Evolutionary conservation across 2,329 filamentous ascomycete species (phyloP), one percentile per base, ranked within the genome.

Genomic region (Cercospora sp.): DNA sequence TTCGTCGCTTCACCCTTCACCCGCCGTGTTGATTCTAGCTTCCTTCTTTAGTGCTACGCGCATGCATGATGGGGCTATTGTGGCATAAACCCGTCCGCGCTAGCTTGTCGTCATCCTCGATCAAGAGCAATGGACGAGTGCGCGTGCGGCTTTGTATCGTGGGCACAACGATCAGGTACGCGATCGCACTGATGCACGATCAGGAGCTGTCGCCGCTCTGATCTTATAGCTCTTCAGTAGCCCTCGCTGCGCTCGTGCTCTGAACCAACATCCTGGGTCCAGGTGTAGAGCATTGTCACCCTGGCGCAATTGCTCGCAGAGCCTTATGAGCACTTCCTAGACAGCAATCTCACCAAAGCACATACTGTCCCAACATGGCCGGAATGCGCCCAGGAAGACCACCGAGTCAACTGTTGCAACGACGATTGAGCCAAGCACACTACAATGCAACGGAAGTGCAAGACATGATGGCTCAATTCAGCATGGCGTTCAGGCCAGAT

Each of bases 401-500:
- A 42, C 69, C 71, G 5, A 73, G 73, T 66, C 69, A 68, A 57
- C 67, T 75, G 26, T 68, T 75, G 9, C 74, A 73, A 61, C 71
- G 75, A 30, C 66, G 75, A 60, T 60, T 75, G 20, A 75, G 73
- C 60, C 73, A 75, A 64, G 69, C 69, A 12, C 71, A 75, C 23
- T 70, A 69, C 68, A 73, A 68, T 42, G 55, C 72, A 4, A 68
- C 72, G 64, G 72, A 76, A 33, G 73, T 74, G 68, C 65, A 71
- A 26, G 72, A 66, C 51, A 63, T 76, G 60, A 72, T 76, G 71
- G 73, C 75, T n/a, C 59, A 67, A 13, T 76, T 76, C 72, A 75
- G 71, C 63, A 73, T 72, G 67, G 71, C 71, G 8, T 76, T 77
- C 67, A 42, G 74, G 40, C 72, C 75, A 7, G 73, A 77, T 57